A percentile compares a stretch with the other conserved stretches of the same genome.
Evolutionary conservation across 768 basidiomycete species (phyloP).

Genomic region (Russula brevipes): DNA sequence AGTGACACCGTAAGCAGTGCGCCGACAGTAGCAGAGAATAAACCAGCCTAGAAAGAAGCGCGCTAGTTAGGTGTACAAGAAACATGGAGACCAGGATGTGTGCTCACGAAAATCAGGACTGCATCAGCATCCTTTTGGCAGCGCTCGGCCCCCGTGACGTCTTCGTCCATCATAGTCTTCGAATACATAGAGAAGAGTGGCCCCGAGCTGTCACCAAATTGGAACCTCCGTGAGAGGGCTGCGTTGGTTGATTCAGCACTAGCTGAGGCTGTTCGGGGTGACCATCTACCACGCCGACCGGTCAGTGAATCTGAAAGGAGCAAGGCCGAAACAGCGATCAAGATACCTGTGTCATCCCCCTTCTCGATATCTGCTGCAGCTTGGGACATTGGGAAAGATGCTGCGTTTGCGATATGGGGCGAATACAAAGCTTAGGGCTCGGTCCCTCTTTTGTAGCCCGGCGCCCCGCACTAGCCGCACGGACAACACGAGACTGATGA

Average conservation of each 20-base stretch:
- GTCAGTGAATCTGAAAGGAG: too few species aligned
- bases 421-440: too few species aligned
- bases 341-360: too few species aligned
- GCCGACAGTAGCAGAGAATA: neutral
- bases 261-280: neutral
- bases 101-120: neutral
- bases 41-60: neutral
- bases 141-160: neutral
- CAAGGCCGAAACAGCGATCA: too few species aligned
- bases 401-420: too few species aligned
- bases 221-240: neutral
- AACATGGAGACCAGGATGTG: neutral
- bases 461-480: too few species aligned
- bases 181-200: neutral
- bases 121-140: neutral
- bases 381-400: too few species aligned
- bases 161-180: neutral
- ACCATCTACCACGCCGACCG: too few species aligned
- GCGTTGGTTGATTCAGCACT: neutral
- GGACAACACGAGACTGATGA: too few species aligned
- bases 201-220: neutral
- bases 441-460: too few species aligned
- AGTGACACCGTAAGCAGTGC: neutral
- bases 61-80: neutral
- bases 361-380: too few species aligned